Percentiles rank a stretch among this genome's conserved stretches.
phyloP scores from a whole-genome alignment of 1,284 basidiomycete species.

The Exobasidium rhododendri region DNA sequence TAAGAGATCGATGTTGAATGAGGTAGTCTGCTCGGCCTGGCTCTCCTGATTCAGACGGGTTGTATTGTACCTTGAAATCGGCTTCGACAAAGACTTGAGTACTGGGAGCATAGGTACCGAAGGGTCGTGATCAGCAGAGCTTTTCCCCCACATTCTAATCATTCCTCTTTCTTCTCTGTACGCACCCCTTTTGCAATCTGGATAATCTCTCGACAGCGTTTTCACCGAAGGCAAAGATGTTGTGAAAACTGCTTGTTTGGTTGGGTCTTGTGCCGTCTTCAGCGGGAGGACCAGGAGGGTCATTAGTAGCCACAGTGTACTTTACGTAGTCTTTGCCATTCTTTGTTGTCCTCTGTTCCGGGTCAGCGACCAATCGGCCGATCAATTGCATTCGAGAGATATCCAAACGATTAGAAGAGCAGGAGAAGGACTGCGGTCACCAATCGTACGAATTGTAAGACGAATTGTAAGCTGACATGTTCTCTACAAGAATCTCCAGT shows the following conservation, averaged over 20 bases:
- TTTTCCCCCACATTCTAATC: neutral
- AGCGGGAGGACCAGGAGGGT: slow-evolving; percentile 41
- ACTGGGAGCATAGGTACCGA: slow-evolving; percentile 11
- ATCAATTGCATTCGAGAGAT: slow-evolving; percentile 50
- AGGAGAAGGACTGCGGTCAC: slow-evolving; percentile 42
- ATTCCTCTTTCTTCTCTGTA: neutral
- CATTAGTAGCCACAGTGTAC: slow-evolving; percentile 50
- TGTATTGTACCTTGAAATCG: slow-evolving; percentile 43
- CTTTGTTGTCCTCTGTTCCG: slow-evolving; percentile 45
- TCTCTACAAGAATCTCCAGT: too few species aligned
- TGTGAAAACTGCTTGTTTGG: slow-evolving; percentile 41
- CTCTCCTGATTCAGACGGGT: slow-evolving; percentile 31
- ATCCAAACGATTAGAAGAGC: slow-evolving; percentile 30
- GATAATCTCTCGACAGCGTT: slow-evolving; percentile 36
- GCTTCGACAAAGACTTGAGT: slow-evolving; percentile 47
- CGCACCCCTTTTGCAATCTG: slow-evolving; percentile 42
- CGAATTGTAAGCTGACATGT: too few species aligned
- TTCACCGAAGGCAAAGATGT: slow-evolving; percentile 47
- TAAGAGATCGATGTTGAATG: slow-evolving; percentile 34
- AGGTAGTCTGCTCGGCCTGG: slow-evolving; percentile 25
- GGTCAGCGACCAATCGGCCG: slow-evolving; percentile 47
- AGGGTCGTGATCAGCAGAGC: neutral
- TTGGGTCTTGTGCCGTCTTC: slow-evolving; percentile 35
- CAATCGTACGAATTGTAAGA: too few species aligned
- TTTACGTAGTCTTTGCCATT: slow-evolving; percentile 52